Evolutionary conservation across 352 stramenopile genomes (phyloP).

Genomic region (Phytophthora pisi): DNA sequence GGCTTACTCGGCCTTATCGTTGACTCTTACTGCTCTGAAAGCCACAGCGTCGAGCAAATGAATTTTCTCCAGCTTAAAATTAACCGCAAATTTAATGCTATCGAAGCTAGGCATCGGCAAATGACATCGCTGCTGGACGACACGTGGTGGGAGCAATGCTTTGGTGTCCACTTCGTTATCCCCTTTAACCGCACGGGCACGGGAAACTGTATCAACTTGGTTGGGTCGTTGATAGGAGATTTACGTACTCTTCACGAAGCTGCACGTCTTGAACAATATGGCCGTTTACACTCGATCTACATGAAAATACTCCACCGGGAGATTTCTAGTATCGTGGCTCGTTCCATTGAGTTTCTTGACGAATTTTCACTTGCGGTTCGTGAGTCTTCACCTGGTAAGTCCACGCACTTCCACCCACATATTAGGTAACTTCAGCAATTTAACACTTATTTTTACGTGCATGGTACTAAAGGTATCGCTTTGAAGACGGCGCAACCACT

Average conservation of each 20-base stretch:
- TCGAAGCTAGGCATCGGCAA: background rate
- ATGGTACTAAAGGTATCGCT: background rate
- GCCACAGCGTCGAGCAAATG: background rate
- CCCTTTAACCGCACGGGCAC: background rate
- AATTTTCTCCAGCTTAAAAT: background rate
- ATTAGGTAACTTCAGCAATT: background rate
- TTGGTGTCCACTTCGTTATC: background rate
- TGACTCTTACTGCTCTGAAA: background rate
- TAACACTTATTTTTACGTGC: background rate
- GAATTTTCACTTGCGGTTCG: background rate
- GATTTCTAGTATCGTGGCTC: background rate
- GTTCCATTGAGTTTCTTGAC: background rate
- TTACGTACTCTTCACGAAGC: background rate
- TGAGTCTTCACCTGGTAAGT: background rate
- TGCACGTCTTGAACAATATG: background rate
- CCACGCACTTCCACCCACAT: too few relatives aligned
- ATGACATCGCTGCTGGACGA: background rate
- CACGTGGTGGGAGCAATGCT: background rate
- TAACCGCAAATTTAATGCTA: background rate
- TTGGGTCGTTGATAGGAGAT: background rate
- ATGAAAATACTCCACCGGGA: background rate
- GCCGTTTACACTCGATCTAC: background rate
- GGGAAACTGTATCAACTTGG: background rate
- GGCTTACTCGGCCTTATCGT: background rate
- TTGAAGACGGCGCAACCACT: background rate